Conservation (phyloP, 768 basidiomycete species). For the Leccinum sublutescens region DNA sequence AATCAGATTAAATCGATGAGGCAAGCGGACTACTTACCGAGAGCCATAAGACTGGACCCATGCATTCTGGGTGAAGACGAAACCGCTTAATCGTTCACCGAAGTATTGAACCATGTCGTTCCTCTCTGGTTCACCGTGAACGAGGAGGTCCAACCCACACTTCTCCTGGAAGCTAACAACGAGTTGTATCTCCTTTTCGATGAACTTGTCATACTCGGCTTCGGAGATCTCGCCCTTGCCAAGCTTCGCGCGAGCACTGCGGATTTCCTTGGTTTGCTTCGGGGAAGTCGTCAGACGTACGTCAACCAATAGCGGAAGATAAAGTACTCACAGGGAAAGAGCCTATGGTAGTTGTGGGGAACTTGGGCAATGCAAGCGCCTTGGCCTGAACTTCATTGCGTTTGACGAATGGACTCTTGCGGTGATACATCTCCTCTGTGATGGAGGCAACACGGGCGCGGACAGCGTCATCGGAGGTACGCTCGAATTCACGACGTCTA, state of each 20-base stretch:
- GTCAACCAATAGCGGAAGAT: background rate
- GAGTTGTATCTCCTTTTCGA: slow-evolving; percentile 93
- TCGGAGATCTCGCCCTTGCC: slow-evolving; percentile 86
- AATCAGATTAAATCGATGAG: slow-evolving; percentile 9
- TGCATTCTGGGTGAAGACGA: slow-evolving; percentile 97
- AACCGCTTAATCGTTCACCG: slow-evolving; percentile 91
- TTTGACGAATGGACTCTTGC: slow-evolving; percentile 83
- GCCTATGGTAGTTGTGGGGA: slow-evolving; percentile 98
- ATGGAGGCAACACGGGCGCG: slow-evolving; percentile 94
- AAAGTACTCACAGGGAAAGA: slow-evolving; percentile 79
- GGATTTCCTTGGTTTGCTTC: slow-evolving; percentile 99
- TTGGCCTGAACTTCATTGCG: slow-evolving; percentile 89
- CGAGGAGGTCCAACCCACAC: slow-evolving; percentile 93
- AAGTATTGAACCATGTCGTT: slow-evolving; percentile 99
- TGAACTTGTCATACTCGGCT: slow-evolving; percentile 93
- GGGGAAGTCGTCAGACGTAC: slow-evolving; percentile 10
- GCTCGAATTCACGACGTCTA: slow-evolving; percentile 94
- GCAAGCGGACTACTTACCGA: slow-evolving; percentile 51
- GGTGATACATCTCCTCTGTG: slow-evolving; percentile 79
- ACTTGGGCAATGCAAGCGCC: slow-evolving; percentile 88
- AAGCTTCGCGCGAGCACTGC: slow-evolving; percentile 92
- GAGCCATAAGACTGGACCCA: slow-evolving; percentile 99
- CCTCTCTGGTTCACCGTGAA: slow-evolving; percentile 98
- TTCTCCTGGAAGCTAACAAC: slow-evolving; percentile 98
- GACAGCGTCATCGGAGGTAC: slow-evolving; percentile 87